These are phyloP conservation scores for Podosphaera fusca DNA, from an alignment of 2,329 filamentous ascomycete species.

Conservation along the genomic window DNA sequence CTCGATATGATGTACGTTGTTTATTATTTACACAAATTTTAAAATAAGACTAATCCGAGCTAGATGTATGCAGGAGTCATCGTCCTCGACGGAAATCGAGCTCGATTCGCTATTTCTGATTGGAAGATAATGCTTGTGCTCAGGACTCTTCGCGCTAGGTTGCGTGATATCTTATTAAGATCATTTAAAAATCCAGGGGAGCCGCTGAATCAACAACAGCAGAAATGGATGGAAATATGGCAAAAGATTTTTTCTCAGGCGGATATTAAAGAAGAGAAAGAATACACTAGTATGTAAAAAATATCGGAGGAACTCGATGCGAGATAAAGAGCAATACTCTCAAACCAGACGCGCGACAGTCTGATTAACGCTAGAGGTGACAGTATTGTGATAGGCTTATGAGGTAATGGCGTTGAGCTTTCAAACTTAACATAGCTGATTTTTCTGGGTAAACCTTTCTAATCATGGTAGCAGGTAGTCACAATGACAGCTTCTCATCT, in stretches of 20 bases:
- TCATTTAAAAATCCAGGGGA: conserved; percentile 47
- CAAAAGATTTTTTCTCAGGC: conserved; percentile 37
- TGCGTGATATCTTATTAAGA: conserved; percentile 52
- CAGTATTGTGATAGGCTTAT: no score
- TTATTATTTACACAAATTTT: background rate
- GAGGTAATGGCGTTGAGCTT: no score
- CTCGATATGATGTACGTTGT: conserved; percentile 50
- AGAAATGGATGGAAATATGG: conserved; percentile 54
- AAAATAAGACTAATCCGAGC: conserved; percentile 2
- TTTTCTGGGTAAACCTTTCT: no score
- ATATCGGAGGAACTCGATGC: no score
- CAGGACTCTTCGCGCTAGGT: conserved; percentile 49
- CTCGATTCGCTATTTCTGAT: conserved; percentile 60
- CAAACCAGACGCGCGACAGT: no score
- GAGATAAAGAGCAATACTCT: no score
- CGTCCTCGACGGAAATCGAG: conserved; percentile 65
- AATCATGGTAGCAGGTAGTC: no score
- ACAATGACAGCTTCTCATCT: no score
- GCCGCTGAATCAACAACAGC: conserved; percentile 38
- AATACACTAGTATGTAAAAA: background rate
- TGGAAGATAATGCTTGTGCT: conserved; percentile 86
- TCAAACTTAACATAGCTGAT: no score
- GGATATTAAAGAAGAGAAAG: conserved; percentile 12
- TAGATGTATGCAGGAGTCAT: conserved; percentile 73
- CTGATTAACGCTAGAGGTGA: no score